Percentiles rank a stretch among this genome's conserved stretches.
These are phyloP conservation scores for Paulownia fortunei DNA, from an alignment of 257 asterid genomes.

Conservation along the genomic window DNA sequence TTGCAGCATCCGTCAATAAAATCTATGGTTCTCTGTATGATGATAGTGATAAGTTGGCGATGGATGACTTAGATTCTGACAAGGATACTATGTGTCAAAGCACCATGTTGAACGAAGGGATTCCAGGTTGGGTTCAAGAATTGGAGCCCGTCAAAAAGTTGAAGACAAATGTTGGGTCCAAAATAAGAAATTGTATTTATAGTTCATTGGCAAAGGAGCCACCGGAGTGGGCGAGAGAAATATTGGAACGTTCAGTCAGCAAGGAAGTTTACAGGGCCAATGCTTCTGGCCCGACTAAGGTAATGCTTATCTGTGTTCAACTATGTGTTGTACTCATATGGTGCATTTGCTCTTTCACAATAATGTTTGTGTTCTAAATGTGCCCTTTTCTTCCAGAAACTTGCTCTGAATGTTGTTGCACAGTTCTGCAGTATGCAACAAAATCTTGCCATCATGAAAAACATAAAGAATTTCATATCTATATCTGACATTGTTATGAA, in stretches of 20 bases:
- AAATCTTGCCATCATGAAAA: constrained; percentile 24
- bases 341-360: not conserved
- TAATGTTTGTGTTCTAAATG: not conserved
- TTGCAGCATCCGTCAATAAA: constrained; percentile 3
- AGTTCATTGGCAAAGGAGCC: constrained; percentile 53
- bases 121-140: constrained; percentile 62
- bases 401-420: constrained; percentile 3
- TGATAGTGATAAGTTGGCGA: not conserved
- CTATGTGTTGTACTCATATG: not conserved
- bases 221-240: constrained; percentile 60
- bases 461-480: constrained; percentile 31
- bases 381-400: not conserved
- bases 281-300: constrained; percentile 76
- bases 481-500: constrained; percentile 49
- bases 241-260: constrained; percentile 57
- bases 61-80: not conserved
- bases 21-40: constrained; percentile 15
- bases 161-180: constrained; percentile 68
- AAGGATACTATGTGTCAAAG: not conserved
- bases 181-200: constrained; percentile 50
- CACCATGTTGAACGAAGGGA: constrained; percentile 19
- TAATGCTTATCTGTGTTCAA: constrained; percentile 19
- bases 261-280: constrained; percentile 68
- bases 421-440: not conserved
- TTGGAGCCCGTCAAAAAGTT: constrained; percentile 59